Conservation (phyloP, 768 basidiomycete species). For the Saitozyma podzolica region DNA sequence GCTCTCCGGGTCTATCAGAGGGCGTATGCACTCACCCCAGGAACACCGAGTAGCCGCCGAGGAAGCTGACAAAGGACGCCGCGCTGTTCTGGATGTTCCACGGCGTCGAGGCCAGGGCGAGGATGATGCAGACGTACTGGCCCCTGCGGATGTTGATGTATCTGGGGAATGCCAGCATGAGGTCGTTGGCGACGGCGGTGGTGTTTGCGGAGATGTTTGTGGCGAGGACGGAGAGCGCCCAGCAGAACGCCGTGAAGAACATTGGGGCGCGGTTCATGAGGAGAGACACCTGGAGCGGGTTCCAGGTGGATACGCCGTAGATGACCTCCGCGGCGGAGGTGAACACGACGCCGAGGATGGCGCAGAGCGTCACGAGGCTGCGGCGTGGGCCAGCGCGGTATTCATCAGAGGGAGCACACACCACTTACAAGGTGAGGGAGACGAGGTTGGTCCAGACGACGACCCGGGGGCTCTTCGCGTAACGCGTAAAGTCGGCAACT, state of each 20-base stretch:
- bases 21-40: neutral
- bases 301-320: constrained; percentile 23
- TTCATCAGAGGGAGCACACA: neutral
- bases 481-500: constrained; percentile 36
- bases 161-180: constrained; percentile 18
- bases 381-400: too few relatives aligned
- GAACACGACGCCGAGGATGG: too few relatives aligned
- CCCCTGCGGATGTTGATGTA: constrained; percentile 27
- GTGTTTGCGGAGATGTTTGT: constrained; percentile 14
- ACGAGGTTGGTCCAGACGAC: constrained; percentile 37
- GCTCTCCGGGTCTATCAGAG: neutral
- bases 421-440: constrained; percentile 23
- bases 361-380: constrained; percentile 17
- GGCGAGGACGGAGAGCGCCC: constrained; percentile 10
- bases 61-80: constrained; percentile 3
- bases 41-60: constrained; percentile 12
- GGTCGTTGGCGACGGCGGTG: constrained; percentile 11
- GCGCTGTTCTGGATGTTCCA: constrained; percentile 19
- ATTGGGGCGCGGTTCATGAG: constrained; percentile 14
- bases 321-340: constrained; percentile 18
- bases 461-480: constrained; percentile 15
- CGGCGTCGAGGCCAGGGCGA: constrained; percentile 21
- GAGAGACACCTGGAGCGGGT: constrained; percentile 20
- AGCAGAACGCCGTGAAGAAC: constrained; percentile 13
- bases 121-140: constrained; percentile 17